Evolutionary conservation across 2,329 filamentous ascomycete species (phyloP), one percentile per base, ranked within the genome.

Genomic region (Neocucurbitaria cava): DNA sequence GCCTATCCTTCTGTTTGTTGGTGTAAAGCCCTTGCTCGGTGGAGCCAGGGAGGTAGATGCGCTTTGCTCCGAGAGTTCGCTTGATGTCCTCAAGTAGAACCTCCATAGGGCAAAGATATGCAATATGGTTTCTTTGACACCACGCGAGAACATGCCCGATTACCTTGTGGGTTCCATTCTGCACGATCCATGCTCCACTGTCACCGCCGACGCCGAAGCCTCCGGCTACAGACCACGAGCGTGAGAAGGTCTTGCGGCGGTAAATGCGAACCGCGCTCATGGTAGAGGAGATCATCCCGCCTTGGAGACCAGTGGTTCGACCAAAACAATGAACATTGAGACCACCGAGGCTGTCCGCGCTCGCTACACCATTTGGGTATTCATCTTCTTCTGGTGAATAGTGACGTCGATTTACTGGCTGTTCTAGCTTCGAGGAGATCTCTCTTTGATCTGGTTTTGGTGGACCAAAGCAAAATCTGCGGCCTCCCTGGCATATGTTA

Each of bases 21-120:
- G 61, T 39, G 51, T 62, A 59, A 6, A 49, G 54, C 2, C 52
- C 52, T 44, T 74, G 68, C 33, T 75, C 72, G 1, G 58, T 58
- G 1, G 68, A 85, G 0, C 87, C 88, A 0, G 92, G 92, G 0
- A 96, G 82, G 5, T 83, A 81, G n/a, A 96, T 85, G 23, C 86
- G 83, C 1, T 77, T 77, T 0, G 91, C 91, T 20, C 87, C 85
- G 0, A 97, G 79, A 0, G 89, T 92, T 58, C 89, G 85, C 24
- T 87, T 89, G 52, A 98, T 96, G 69, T 98, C 94, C 24, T 89
- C 85, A 10, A 98, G 82, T 11, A 96, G 78, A 2, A 97, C 84
- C 52, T 97, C 91, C 94, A 98, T 98, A 0, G 94, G 94, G 57
- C 92, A 95, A 57, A 98, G 95, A 73, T 96, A 98, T 0, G 92